Conservation (phyloP, 441 rosid genomes). For the Theobroma grandiflorum region DNA sequence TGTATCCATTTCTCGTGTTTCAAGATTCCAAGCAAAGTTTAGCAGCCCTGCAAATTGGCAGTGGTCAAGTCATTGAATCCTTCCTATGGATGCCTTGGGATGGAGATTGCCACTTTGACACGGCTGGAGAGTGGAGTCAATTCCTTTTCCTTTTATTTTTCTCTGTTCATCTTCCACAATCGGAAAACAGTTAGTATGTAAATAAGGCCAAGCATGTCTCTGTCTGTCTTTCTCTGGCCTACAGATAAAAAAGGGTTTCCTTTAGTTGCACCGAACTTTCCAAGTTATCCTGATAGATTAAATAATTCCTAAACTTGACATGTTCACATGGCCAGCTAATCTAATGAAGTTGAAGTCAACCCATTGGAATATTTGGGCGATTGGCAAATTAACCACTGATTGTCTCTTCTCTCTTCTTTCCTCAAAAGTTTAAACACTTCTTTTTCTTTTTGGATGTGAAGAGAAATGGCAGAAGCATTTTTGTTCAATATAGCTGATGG, state of each 20-base stretch:
- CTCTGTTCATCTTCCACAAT: not conserved
- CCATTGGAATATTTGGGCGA: not conserved
- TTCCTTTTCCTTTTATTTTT: too few species aligned
- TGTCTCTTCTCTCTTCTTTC: not conserved
- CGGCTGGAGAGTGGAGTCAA: not conserved
- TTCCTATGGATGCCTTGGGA: not conserved
- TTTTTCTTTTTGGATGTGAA: not conserved
- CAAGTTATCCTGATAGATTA: not conserved
- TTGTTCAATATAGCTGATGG: slow-evolving; percentile 12
- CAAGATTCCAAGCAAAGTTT: not conserved
- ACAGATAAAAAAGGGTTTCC: not conserved
- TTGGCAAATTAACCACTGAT: not conserved
- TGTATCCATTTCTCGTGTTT: not conserved
- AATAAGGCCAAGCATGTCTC: not conserved
- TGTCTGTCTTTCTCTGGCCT: not conserved
- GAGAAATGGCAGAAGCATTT: slow-evolving; percentile 34
- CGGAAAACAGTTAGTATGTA: not conserved
- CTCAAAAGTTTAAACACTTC: not conserved
- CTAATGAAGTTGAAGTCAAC: not conserved
- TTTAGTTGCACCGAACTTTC: not conserved
- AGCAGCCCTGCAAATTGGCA: not conserved
- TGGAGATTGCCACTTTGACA: not conserved
- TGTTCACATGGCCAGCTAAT: not conserved
- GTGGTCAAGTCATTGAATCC: not conserved
- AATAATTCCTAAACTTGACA: not conserved